These are phyloP conservation scores for Pichia inconspicua DNA, from an alignment of 1,139 yeast species.

Conservation along the genomic window DNA sequence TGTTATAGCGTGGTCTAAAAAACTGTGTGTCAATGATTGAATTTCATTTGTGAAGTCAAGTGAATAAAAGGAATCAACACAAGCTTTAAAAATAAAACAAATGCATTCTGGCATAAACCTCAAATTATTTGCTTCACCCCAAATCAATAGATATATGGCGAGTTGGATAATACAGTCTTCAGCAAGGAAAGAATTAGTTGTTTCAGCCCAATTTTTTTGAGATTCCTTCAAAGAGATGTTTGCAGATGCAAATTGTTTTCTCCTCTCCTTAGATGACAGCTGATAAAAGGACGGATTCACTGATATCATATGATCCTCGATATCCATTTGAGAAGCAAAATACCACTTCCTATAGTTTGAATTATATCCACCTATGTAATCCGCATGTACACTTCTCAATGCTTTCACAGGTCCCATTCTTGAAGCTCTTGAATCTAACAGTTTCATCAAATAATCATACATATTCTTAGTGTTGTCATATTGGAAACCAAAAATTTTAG, in stretches of 20 bases:
- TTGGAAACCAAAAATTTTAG: constrained; percentile 63
- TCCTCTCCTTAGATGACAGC: constrained; percentile 28
- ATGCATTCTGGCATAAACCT: constrained; percentile 82
- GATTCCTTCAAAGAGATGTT: constrained; percentile 31
- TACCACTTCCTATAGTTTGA: constrained; percentile 69
- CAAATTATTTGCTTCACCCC: constrained; percentile 87
- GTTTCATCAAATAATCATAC: constrained; percentile 53
- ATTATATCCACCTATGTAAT: constrained; percentile 63
- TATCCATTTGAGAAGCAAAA: constrained; percentile 62
- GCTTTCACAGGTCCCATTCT: constrained; percentile 51
- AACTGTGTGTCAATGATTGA: constrained; percentile 28
- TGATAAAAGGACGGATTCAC: neutral
- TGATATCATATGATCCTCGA: constrained; percentile 51
- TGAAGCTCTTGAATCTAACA: constrained; percentile 65
- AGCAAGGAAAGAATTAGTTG: constrained; percentile 38
- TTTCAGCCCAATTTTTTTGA: constrained; percentile 38
- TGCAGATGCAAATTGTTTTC: constrained; percentile 10
- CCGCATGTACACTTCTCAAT: constrained; percentile 55
- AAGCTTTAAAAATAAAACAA: constrained; percentile 73
- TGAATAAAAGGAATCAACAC: constrained; percentile 52
- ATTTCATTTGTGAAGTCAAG: constrained; percentile 30
- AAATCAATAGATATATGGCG: constrained; percentile 60
- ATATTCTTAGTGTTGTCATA: constrained; percentile 54
- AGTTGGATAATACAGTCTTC: constrained; percentile 52
- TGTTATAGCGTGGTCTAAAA: constrained; percentile 60